Percentiles rank a stretch among this genome's conserved stretches.
phyloP scores from a whole-genome alignment of 2,329 filamentous ascomycete genomes.

The Colletotrichum coccodes region DNA sequence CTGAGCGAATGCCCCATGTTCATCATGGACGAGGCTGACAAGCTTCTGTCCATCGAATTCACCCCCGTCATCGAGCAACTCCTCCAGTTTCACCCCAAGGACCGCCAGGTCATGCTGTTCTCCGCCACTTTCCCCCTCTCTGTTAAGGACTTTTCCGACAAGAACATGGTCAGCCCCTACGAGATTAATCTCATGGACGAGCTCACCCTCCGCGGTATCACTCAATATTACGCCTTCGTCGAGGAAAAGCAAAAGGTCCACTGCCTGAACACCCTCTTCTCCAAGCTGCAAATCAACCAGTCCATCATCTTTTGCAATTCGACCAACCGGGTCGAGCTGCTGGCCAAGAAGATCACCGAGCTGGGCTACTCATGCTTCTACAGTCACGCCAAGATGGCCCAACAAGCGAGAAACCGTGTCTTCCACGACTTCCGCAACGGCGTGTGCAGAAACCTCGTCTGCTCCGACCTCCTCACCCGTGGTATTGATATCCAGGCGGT shows the following conservation, averaged over 20 bases:
- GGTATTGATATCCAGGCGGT: constrained; percentile 99
- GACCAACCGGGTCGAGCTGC: constrained; percentile 95
- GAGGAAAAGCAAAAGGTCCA: constrained; percentile 99
- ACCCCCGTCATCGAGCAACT: constrained; percentile 98
- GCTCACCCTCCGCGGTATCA: constrained; percentile 96
- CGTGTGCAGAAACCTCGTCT: constrained; percentile 97
- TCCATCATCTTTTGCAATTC: constrained; percentile 99
- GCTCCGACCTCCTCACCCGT: constrained; percentile 95
- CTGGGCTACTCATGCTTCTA: constrained; percentile 99
- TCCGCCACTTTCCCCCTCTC: constrained; percentile 97
- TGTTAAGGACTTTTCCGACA: constrained; percentile 97
- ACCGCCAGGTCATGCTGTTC: constrained; percentile 99
- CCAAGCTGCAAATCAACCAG: constrained; percentile 99
- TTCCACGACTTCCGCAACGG: constrained; percentile 99
- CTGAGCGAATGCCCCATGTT: constrained; percentile 97
- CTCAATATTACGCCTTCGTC: constrained; percentile 98
- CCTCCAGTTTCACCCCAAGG: constrained; percentile 93
- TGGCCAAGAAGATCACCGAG: constrained; percentile 99
- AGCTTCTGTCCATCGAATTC: constrained; percentile 95
- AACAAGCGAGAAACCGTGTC: constrained; percentile 95
- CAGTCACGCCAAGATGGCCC: constrained; percentile 97
- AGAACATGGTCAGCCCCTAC: constrained; percentile 95
- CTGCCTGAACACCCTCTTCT: constrained; percentile 98
- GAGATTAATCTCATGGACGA: constrained; percentile 99
- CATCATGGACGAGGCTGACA: constrained; percentile 99